Base-by-base conservation (phyloP, 805 yeast genomes). In the Candida chilensis region DNA sequence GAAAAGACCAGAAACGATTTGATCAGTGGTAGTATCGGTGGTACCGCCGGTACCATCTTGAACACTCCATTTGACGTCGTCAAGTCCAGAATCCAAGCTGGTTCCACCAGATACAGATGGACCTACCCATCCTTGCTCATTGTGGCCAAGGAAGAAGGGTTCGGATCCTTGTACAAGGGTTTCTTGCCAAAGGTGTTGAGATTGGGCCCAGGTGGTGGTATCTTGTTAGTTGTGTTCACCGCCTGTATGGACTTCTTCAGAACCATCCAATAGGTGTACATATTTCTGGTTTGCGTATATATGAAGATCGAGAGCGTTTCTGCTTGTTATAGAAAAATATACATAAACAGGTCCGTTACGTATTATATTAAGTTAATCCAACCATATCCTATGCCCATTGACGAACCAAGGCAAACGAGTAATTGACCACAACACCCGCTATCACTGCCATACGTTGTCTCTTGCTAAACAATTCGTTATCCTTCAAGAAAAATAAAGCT, bases 151-250 rank as follows among this genome's bases (percentile, higher is more conserved):
- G 97, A 90, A 60, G 99, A 92, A 68, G 98, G 99, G 18, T 73
- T 86, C 45, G 65, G 61, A 29, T 96, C 97, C 5, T 71, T 92
- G 35, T 90, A 88, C 61, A 90, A 88, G 64, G 98, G 98, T 24
- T 90, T 92, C 73, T 53, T 88, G 40, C 99, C 99, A 43, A 92
- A 92, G 68, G 96, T 92, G 9, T 68, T 92, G 51, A 79, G 99
- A 72, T 70, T 92, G 42, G 98, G 97, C 28, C 98, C 99, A 37
- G 99, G 99, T 50, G 99, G 99, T 56, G 99, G 99, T 67, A 87
- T 92, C 43, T 65, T 92, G 49, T 71, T 92, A 54, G 97, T 92
- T 29, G 98, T 92, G n/a, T 92, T 87, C 70, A 86, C 96, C 27
- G 68, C 86, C 16, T 77, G 88, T 40, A 87, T 88, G 94, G 96